A percentile compares a stretch with the other conserved stretches of the same genome.
Conservation (phyloP, 106 monocot genomes). For the Acanthochlamys bracteata region DNA sequence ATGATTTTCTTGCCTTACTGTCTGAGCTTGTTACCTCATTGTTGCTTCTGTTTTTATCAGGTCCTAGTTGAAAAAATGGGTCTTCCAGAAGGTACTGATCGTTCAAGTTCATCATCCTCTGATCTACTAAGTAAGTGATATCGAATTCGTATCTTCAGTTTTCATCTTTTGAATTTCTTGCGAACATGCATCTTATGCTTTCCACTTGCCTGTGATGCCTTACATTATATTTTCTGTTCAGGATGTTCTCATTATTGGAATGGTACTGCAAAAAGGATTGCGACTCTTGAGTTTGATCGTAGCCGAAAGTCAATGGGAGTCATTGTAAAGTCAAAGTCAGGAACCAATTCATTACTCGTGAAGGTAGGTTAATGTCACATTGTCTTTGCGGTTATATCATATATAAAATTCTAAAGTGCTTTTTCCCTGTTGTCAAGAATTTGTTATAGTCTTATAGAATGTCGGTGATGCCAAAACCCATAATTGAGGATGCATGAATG, state of each 20-base stretch:
- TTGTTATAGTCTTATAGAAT: no score
- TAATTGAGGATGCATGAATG: no score
- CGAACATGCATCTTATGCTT: background rate
- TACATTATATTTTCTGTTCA: conserved; percentile 13
- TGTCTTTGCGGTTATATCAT: no score
- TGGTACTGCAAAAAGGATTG: conserved; percentile 47
- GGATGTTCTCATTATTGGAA: conserved; percentile 90
- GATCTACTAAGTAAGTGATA: conserved; percentile 52
- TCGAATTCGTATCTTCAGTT: background rate
- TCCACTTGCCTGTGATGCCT: background rate
- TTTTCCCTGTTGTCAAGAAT: no score
- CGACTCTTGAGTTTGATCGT: conserved; percentile 94
- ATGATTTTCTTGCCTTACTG: background rate
- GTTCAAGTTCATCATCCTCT: conserved; percentile 19
- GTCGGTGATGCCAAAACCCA: no score
- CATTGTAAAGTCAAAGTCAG: conserved; percentile 71
- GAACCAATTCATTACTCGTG: conserved; percentile 78
- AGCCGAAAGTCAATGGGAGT: conserved; percentile 95
- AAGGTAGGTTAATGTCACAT: conserved; percentile 37
- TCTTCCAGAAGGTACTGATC: conserved; percentile 27
- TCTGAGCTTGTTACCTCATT: background rate
- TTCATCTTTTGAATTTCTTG: background rate
- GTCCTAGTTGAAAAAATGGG: conserved; percentile 95
- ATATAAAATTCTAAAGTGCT: no score
- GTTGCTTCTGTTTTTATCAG: conserved; percentile 21